Evolutionary conservation across 2,329 filamentous ascomycete species (phyloP), one percentile per base, ranked within the genome.

Genomic region (Hymenoscyphus fraxineus): DNA sequence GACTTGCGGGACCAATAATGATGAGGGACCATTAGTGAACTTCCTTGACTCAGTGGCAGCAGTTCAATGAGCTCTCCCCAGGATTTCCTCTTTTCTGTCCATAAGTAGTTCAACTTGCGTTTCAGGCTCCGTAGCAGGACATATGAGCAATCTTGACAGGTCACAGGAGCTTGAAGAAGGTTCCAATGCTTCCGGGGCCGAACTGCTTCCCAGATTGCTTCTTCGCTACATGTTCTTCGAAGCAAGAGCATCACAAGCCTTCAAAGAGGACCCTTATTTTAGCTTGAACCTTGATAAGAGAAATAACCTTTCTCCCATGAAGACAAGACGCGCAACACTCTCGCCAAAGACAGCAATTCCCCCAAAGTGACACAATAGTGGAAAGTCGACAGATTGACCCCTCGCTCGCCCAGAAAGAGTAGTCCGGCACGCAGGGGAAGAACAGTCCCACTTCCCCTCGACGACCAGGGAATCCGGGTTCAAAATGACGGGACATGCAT

Each of bases 311-410:
- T 19, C 22, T 54, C 22, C 19, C 22, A 54, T 19, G 19, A 54
- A 54, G 47, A 54, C 47, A 54, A 54, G 47, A 54, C 47, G 47
- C 47, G 47, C 47, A 54, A 54, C 47, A 22, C 47, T 54, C 47
- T 22, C 10, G 19, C 12, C 3, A 22, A 54, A 22, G 19, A 51
- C 44, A 51, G 47, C n/a, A 27, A 22, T n/a, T n/a, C 19, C 19
- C n/a, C 47, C 47, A 22, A 54, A 51, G 44, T 51, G 44, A 22
- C 44, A 51, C 19, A 51, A 54, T 22, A 54, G 47, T 54, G 47
- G 47, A 54, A 54, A 27, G 47, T 54, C 47, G 47, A 54, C 47
- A 54, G 47, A 27, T 54, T 12, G 47, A 54, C 47, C 47, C 47
- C 47, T 54, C 47, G 47, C 19, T 27, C 47, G 47, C 47, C 19